A percentile compares a stretch with the other conserved stretches of the same genome.
These are phyloP conservation scores for Plasmodium adleri DNA, from an alignment of 169 alveolate genomes.

Conservation along the genomic window DNA sequence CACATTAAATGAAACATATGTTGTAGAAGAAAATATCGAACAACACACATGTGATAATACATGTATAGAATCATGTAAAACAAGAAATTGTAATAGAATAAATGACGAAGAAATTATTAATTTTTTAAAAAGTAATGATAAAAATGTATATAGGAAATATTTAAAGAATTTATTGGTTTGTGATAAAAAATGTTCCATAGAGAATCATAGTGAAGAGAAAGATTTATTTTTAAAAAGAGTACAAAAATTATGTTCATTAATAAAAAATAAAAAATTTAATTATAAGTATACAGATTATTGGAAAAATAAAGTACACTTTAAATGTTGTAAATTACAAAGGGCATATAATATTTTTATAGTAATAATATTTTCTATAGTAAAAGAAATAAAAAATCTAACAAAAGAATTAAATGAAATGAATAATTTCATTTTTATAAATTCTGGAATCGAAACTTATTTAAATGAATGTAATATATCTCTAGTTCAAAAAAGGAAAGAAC, in stretches of 20 bases:
- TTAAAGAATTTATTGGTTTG: conserved; percentile 25
- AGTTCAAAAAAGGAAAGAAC: background rate
- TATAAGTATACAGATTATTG: conserved; percentile 23
- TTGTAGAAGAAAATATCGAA: no score
- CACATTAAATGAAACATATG: no score
- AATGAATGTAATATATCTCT: conserved; percentile 52
- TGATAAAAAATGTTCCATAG: conserved; percentile 13
- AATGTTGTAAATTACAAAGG: conserved; percentile 46
- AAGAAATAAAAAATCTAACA: conserved; percentile 49
- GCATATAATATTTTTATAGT: conserved; percentile 55
- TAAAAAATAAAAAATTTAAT: conserved; percentile 63
- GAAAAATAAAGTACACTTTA: conserved; percentile 24
- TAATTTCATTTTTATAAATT: conserved; percentile 68
- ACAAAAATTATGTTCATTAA: conserved; percentile 38
- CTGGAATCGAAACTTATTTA: conserved; percentile 66
- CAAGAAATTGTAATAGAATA: conserved; percentile 2
- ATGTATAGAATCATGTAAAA: no score
- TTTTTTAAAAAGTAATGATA: conserved; percentile 26
- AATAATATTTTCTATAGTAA: conserved; percentile 43
- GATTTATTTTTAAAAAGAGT: conserved; percentile 35
- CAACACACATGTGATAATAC: no score
- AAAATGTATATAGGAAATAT: conserved; percentile 10
- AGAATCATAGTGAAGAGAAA: conserved; percentile 54
- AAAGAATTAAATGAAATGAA: conserved; percentile 44
- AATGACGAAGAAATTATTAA: conserved; percentile 22